Base-by-base conservation (phyloP, 371 early-diverging fungal genomes). In the Apophysomyces sp. region DNA sequence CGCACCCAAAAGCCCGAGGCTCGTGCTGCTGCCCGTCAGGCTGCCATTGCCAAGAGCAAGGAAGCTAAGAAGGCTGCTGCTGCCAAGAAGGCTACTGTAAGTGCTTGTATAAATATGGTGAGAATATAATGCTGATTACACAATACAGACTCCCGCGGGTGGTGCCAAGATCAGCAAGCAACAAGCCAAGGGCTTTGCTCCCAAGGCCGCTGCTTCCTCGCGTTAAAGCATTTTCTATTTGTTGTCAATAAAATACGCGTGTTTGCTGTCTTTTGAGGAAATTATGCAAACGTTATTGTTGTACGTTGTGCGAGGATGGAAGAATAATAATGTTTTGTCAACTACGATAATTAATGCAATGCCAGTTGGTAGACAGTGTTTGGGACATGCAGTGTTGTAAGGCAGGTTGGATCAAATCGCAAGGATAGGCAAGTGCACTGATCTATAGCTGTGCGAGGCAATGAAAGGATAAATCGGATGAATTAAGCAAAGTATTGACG, bases 1-100 rank as follows among this genome's bases (percentile, higher is more conserved):
- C 94, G 97, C 73, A 88, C 86, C 84, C 92, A 94, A 83, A 95
- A 93, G 89, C 89, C 97, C 62, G 98, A 93, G 79, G 89, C 92
- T 67, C 92, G 97, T 77, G 92, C 92, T 68, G 94, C 96, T 62
- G 92, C 92, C 67, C 94, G 98, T 66, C 84, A 89, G 56, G 89
- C 88, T 66, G 96, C 97, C 62, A 82, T 93, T 64, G 80, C 84
- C 68, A 90, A 90, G 79, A 88, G 86, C 78, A 97, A 96, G 92
- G 94, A 91, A 61, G 85, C 90, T 81, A 90, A 90, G 86, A 89
- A 86, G 85, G 86, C 78, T 62, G 89, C 88, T 58, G 86, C 88
- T 65, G 88, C 89, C 82, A 96, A 91, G 89, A 93, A 91, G 89
- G 67, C 62, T 34, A 53, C 61, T 58, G 67, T 67, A 68, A 68